Conservation (phyloP, 805 yeast genomes). For the Lipomyces chichibuensis region DNA sequence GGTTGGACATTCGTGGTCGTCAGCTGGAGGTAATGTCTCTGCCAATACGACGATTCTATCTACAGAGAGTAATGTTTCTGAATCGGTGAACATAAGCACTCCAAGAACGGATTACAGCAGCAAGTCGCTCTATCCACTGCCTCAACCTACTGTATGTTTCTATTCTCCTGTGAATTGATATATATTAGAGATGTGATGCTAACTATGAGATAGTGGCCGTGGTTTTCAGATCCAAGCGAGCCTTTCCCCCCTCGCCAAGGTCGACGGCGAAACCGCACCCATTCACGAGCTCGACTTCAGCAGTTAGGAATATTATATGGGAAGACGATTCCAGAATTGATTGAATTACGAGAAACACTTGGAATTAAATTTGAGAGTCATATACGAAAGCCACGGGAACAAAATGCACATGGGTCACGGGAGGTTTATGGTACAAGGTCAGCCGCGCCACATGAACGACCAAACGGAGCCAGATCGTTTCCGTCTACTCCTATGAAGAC, state of each 20-base stretch:
- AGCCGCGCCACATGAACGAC: background rate
- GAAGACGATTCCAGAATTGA: background rate
- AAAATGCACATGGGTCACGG: background rate
- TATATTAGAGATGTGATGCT: background rate
- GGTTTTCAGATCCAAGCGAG: constrained; percentile 22
- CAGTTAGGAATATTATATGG: constrained; percentile 10
- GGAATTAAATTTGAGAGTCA: background rate
- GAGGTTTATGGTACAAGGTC: background rate
- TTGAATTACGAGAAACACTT: background rate
- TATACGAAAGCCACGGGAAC: background rate
- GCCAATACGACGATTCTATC: background rate
- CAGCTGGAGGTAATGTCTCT: background rate
- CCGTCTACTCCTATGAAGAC: background rate
- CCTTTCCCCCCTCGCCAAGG: constrained; percentile 23
- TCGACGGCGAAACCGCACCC: background rate
- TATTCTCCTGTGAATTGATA: background rate
- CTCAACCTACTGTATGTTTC: background rate
- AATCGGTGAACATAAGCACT: background rate
- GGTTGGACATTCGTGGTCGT: background rate
- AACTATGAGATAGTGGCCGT: constrained; percentile 14
- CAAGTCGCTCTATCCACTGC: background rate
- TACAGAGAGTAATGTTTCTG: background rate
- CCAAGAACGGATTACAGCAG: background rate
- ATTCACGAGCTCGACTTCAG: constrained; percentile 18
- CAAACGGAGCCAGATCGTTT: background rate